A percentile compares a stretch with the other conserved stretches of the same genome.
phyloP scores from a whole-genome alignment of 805 yeast genomes.

The Candida orba region DNA sequence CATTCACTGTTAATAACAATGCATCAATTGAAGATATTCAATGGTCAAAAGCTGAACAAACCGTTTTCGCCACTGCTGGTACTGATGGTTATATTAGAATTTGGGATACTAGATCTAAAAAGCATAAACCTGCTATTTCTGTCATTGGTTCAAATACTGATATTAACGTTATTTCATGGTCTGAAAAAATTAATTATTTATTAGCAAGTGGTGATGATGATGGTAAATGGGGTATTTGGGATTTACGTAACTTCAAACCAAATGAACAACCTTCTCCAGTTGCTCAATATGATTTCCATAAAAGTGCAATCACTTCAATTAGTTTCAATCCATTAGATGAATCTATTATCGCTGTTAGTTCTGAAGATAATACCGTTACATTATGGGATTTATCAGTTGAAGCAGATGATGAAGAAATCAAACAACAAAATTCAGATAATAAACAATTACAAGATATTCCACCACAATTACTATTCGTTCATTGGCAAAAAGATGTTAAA shows the following conservation, averaged over 20 bases:
- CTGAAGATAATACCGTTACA: constrained; percentile 95
- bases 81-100: constrained; percentile 86
- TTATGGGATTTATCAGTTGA: constrained; percentile 98
- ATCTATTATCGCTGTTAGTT: constrained; percentile 89
- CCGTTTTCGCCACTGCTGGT: constrained; percentile 94
- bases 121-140: constrained; percentile 84
- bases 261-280: constrained; percentile 59
- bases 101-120: constrained; percentile 95
- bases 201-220: constrained; percentile 96
- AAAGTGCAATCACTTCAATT: constrained; percentile 86
- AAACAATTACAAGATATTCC: constrained; percentile 85
- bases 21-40: constrained; percentile 93
- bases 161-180: constrained; percentile 95
- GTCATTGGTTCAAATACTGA: constrained; percentile 76
- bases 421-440: constrained; percentile 71
- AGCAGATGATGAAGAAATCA: constrained; percentile 96
- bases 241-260: constrained; percentile 75
- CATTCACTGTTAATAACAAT: constrained; percentile 55
- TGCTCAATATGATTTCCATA: constrained; percentile 92
- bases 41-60: constrained; percentile 88
- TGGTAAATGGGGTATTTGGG: constrained; percentile 98
- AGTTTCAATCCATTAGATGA: constrained; percentile 94
- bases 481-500: constrained; percentile 97
- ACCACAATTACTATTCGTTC: constrained; percentile 91
- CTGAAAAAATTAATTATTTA: constrained; percentile 75